Evolutionary conservation across 108 stramenopile species (phyloP).

Genomic region (Cyclotella cryptica): DNA sequence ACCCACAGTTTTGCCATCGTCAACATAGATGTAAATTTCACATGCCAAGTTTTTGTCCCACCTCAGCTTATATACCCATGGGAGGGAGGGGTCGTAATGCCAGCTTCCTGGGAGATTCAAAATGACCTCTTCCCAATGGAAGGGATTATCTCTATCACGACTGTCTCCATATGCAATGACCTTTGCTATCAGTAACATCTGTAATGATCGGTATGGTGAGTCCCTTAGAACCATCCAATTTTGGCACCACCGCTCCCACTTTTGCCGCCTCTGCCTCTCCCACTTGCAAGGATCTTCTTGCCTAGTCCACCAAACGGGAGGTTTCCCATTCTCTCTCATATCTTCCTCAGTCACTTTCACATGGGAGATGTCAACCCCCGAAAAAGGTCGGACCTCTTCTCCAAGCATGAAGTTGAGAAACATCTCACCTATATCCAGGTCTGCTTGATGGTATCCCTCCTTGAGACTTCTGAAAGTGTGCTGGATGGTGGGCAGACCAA

Average conservation of each 20-base stretch:
- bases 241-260: constrained; percentile 33
- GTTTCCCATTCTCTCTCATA: background rate
- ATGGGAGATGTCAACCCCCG: constrained; percentile 45
- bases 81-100: constrained; percentile 17
- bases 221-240: constrained; percentile 47
- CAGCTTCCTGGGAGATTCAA: constrained; percentile 26
- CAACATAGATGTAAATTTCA: background rate
- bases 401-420: constrained; percentile 56
- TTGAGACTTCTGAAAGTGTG: constrained; percentile 10
- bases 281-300: background rate
- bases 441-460: constrained; percentile 32
- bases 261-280: background rate
- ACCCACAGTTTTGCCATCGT: background rate
- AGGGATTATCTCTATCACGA: constrained; percentile 10
- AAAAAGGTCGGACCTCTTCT: constrained; percentile 8
- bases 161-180: constrained; percentile 23
- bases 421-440: constrained; percentile 60
- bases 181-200: constrained; percentile 24
- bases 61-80: background rate
- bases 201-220: constrained; percentile 41
- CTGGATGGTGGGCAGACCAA: constrained; percentile 46
- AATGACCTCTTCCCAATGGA: constrained; percentile 19
- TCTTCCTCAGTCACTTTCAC: background rate
- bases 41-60: background rate
- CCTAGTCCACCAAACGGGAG: background rate